Percentiles rank a stretch among this genome's conserved stretches.
phyloP scores from a whole-genome alignment of 345 rosid species.

The Citrus australasica region DNA sequence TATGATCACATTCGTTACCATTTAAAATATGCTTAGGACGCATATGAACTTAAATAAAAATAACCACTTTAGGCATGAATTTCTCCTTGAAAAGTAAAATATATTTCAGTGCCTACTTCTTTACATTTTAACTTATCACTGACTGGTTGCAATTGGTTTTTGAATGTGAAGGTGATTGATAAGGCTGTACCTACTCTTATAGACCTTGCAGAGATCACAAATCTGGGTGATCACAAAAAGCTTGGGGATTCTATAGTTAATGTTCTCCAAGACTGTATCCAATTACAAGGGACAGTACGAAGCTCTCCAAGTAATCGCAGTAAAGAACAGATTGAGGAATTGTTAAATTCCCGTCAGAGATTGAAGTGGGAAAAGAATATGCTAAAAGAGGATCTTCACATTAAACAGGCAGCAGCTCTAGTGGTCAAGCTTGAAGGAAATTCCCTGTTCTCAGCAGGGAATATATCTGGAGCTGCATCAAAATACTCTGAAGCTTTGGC shows the following conservation, averaged over 20 bases:
- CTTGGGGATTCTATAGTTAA: slow-evolving; percentile 80
- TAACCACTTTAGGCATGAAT: neutral
- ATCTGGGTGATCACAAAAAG: slow-evolving; percentile 87
- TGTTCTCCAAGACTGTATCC: slow-evolving; percentile 77
- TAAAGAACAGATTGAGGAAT: slow-evolving; percentile 73
- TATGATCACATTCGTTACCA: neutral
- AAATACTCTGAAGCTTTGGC: slow-evolving; percentile 93
- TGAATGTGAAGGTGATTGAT: slow-evolving; percentile 53
- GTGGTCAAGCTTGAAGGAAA: slow-evolving; percentile 99
- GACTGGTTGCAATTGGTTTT: neutral
- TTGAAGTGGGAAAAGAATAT: slow-evolving; percentile 91
- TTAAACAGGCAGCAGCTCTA: slow-evolving; percentile 91
- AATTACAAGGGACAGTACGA: slow-evolving; percentile 53
- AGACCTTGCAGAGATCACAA: slow-evolving; percentile 80
- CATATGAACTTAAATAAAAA: neutral
- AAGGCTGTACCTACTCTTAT: slow-evolving; percentile 78
- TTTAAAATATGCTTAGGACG: neutral
- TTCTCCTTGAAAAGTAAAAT: neutral
- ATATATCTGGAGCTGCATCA: slow-evolving; percentile 80
- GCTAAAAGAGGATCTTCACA: slow-evolving; percentile 97
- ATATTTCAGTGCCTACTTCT: neutral
- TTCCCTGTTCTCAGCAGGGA: slow-evolving; percentile 91
- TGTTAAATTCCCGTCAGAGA: slow-evolving; percentile 62
- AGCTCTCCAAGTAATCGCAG: slow-evolving; percentile 45
- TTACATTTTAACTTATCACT: neutral